Percentiles rank a stretch among this genome's conserved stretches.
Evolutionary conservation across 2,329 filamentous ascomycete species (phyloP).

Genomic region (Knufia fluminis): DNA sequence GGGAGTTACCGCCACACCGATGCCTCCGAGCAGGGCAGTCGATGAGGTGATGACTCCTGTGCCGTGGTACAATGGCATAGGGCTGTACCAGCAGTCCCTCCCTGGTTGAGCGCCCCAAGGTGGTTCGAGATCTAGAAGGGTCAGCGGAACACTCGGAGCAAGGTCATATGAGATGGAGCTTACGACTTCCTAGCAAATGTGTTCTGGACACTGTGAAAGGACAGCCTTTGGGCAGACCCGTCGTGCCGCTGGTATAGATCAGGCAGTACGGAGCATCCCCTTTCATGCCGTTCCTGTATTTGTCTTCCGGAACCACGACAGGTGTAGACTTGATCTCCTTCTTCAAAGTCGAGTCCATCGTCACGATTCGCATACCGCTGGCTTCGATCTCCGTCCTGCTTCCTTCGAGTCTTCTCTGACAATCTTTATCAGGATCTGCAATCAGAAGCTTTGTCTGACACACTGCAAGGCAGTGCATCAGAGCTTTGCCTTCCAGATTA

Average conservation of each 20-base stretch:
- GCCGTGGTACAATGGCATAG: conserved; percentile 71
- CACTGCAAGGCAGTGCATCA: conserved; percentile 57
- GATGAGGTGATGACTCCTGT: conserved; percentile 57
- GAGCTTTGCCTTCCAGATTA: conserved; percentile 48
- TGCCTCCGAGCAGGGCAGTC: conserved; percentile 44
- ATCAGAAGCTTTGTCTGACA: conserved; percentile 48
- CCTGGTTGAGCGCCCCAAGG: conserved; percentile 23
- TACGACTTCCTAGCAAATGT: conserved; percentile 27
- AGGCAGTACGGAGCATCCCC: conserved; percentile 50
- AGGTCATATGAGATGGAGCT: no score
- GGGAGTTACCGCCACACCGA: conserved; percentile 33
- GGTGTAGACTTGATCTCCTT: conserved; percentile 40
- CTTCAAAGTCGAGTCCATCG: conserved; percentile 44
- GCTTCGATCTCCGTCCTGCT: conserved; percentile 39
- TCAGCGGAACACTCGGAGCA: no score
- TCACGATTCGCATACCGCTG: conserved; percentile 48
- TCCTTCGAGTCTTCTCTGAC: conserved; percentile 49
- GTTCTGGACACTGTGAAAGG: conserved; percentile 47
- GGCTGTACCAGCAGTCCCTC: conserved; percentile 60
- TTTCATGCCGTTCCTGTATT: conserved; percentile 44
- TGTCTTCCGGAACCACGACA: conserved; percentile 45
- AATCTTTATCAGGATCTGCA: conserved; percentile 48
- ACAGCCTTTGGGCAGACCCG: conserved; percentile 65
- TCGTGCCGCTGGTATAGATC: conserved; percentile 70
- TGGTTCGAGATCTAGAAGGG: conserved; percentile 26